Evolutionary conservation across 108 stramenopile species (phyloP), one percentile per base, ranked within the genome.

Genomic region (Cyclotella sp.): DNA sequence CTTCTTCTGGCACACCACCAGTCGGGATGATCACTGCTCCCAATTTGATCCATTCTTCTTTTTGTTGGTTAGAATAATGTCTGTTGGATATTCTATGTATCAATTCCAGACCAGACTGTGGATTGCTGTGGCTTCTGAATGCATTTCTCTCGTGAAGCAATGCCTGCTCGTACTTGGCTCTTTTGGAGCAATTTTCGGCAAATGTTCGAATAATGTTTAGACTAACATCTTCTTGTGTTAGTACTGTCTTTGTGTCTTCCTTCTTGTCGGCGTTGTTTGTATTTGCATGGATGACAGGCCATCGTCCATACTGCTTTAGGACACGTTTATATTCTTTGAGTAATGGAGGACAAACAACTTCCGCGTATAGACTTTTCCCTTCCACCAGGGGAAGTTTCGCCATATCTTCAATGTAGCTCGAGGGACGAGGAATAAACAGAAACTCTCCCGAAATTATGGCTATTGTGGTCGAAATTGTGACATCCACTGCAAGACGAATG

Each of bases 281-380:
- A 27, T 43, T 55, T 0, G 42, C 47, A 21, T n/a, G 55, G 52
- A 43, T 75, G 24, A 81, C 80, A 24, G 80, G 80, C 80, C 80
- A 81, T 26, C 73, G 67, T 9, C 79, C 79, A 52, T 71, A 81
- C 44, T 75, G 27, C 42, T 70, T 62, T 69, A 81, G 42, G 3
- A 70, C 69, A 44, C 60, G 68, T 65, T 70, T 70, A 22, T 81
- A 81, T 22, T 81, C 80, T 46, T 64, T 81, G n/a, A 81, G 44
- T 52, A 81, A 70, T 9, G 80, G 80, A 75, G 80, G 80, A 45
- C 80, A 81, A 3, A 81, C 80, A 42, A 81, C 64, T 65, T 81
- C 80, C 11, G 80, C 80, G 51, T 81, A 81, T 0, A 75, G 68
- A 16, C 73, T 75, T 63, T 81, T 81, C 14, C 80, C 80, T 42